phyloP scores from a whole-genome alignment of 2,329 filamentous ascomycete genomes.

The Hypoxylon sp. region DNA sequence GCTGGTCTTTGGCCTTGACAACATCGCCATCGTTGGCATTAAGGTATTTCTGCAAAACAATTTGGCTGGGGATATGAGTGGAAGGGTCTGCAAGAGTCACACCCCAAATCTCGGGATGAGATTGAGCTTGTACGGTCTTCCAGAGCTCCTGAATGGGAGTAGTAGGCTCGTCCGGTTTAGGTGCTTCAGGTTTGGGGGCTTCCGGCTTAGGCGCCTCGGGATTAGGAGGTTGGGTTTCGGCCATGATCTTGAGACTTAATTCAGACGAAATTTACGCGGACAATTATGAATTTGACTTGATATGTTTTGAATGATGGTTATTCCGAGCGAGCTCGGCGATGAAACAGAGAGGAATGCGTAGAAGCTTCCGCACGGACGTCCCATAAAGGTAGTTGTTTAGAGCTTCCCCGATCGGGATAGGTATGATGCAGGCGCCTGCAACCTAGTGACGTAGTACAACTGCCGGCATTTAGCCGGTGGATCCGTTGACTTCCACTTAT shows the following conservation, averaged over 20 bases:
- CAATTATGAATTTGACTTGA: not conserved
- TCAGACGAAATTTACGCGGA: not conserved
- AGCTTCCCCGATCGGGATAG: slow-evolving; percentile 35
- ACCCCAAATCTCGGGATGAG: slow-evolving; percentile 88
- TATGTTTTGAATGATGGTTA: not conserved
- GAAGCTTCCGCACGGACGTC: slow-evolving; percentile 17
- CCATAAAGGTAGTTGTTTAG: slow-evolving; percentile 16
- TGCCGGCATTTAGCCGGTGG: slow-evolving; percentile 35
- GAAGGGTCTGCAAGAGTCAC: slow-evolving; percentile 71
- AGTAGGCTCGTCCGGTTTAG: slow-evolving; percentile 47
- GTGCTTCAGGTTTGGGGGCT: slow-evolving; percentile 41
- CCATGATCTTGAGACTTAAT: slow-evolving; percentile 22
- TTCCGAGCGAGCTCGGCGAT: slow-evolving; percentile 17
- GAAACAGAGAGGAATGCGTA: slow-evolving; percentile 17
- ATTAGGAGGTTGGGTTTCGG: slow-evolving; percentile 33
- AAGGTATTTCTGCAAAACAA: slow-evolving; percentile 93
- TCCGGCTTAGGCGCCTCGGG: slow-evolving; percentile 32
- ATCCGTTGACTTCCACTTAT: not conserved
- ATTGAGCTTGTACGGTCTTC: slow-evolving; percentile 50
- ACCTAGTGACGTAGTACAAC: slow-evolving; percentile 7
- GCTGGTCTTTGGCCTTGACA: slow-evolving; percentile 80
- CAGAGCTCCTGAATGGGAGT: slow-evolving; percentile 52
- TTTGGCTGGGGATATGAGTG: slow-evolving; percentile 78
- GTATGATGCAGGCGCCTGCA: slow-evolving; percentile 25
- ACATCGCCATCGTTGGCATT: slow-evolving; percentile 87